These are phyloP conservation scores for Hymenoscyphus fructigenus DNA, from an alignment of 2,329 filamentous ascomycete genomes.

Conservation along the genomic window DNA sequence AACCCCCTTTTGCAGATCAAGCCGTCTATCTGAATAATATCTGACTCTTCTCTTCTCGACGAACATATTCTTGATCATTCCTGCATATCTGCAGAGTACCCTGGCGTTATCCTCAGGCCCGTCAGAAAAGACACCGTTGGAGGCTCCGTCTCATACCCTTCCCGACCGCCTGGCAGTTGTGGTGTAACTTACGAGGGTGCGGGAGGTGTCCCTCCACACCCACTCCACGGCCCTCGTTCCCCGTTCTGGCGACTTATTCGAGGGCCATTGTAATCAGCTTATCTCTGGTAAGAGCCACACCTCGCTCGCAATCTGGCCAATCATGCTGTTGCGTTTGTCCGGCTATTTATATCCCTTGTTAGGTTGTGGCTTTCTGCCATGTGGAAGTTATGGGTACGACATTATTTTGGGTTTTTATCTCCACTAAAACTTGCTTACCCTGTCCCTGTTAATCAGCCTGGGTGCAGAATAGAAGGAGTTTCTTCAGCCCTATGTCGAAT, in stretches of 20 bases:
- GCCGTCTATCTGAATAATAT: conserved; percentile 3
- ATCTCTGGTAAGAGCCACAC: conserved; percentile 12
- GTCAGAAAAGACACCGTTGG: not conserved
- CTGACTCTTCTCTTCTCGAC: conserved; percentile 3
- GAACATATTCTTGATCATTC: not conserved
- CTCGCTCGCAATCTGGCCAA: conserved; percentile 10
- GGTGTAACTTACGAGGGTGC: conserved; percentile 3
- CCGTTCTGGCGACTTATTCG: not conserved
- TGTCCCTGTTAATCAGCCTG: not conserved
- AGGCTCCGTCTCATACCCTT: conserved; percentile 6
- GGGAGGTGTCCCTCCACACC: not conserved
- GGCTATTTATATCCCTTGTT: conserved; percentile 19
- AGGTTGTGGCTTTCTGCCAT: conserved; percentile 7
- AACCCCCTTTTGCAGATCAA: not conserved
- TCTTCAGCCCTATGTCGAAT: conserved; percentile 16
- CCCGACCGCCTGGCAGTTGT: not conserved
- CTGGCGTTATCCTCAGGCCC: conserved; percentile 1
- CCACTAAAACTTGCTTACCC: not conserved
- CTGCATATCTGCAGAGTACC: not conserved
- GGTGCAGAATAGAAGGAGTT: conserved; percentile 6
- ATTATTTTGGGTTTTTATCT: conserved; percentile 11
- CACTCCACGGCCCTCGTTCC: not conserved
- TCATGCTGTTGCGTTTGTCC: not conserved
- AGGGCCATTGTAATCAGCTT: conserved; percentile 7
- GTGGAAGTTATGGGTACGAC: not conserved